Evolutionary conservation across 2,329 filamentous ascomycete species (phyloP).

Genomic region (Bipolaris oryzae): DNA sequence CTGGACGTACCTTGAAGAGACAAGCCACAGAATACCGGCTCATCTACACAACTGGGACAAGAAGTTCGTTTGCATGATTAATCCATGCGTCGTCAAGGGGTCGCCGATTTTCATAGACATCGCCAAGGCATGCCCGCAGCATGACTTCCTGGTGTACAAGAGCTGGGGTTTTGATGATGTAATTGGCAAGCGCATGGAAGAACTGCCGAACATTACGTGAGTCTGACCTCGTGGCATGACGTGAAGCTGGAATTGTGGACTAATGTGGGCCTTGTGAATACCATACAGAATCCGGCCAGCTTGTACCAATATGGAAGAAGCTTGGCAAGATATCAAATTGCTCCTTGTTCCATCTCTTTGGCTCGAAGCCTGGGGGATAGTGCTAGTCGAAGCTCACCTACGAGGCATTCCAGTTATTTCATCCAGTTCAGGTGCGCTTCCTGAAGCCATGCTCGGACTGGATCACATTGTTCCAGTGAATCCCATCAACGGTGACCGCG

Average conservation of each 20-base stretch:
- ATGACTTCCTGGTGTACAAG: slow-evolving; percentile 10
- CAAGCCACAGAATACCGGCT: background rate
- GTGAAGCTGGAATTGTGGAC: background rate
- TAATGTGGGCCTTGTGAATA: background rate
- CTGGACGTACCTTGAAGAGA: background rate
- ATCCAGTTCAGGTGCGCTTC: slow-evolving; percentile 4
- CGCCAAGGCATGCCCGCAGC: slow-evolving; percentile 1
- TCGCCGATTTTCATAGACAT: background rate
- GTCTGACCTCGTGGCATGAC: background rate
- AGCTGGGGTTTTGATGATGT: slow-evolving; percentile 6
- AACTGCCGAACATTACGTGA: background rate
- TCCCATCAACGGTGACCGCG: background rate
- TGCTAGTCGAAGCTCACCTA: slow-evolving; percentile 9
- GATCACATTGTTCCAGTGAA: slow-evolving; percentile 2
- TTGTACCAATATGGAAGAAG: slow-evolving; percentile 7
- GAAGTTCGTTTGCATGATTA: slow-evolving; percentile 1
- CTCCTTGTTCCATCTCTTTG: slow-evolving; percentile 11
- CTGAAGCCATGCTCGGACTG: slow-evolving; percentile 10
- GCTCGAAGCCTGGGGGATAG: slow-evolving; percentile 12
- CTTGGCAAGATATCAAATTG: slow-evolving; percentile 10
- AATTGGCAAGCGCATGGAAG: background rate
- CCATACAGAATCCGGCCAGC: background rate
- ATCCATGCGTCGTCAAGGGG: slow-evolving; percentile 1
- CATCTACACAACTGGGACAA: slow-evolving; percentile 4
- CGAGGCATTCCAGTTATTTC: slow-evolving; percentile 12